These are phyloP conservation scores for Lycium barbarum DNA, from an alignment of 257 asterid species.

Conservation along the genomic window DNA sequence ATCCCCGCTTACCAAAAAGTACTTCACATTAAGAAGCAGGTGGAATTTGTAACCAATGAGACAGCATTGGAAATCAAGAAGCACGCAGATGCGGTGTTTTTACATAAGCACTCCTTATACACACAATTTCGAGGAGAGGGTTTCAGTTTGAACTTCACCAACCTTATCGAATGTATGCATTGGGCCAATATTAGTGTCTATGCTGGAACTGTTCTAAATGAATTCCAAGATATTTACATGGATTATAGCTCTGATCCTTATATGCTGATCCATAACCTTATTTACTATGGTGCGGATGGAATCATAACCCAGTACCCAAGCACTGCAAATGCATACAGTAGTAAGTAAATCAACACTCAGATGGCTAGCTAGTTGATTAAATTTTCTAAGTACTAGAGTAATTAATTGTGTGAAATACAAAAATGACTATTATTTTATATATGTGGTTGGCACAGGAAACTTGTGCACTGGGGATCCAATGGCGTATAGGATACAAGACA, in stretches of 20 bases:
- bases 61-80: constrained; percentile 69
- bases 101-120: constrained; percentile 60
- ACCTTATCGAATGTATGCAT: constrained; percentile 61
- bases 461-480: constrained; percentile 21
- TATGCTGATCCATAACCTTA: constrained; percentile 62
- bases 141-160: constrained; percentile 58
- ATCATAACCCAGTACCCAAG: constrained; percentile 73
- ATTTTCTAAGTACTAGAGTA: no score
- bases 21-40: constrained; percentile 17
- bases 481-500: not conserved
- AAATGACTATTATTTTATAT: not conserved
- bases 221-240: constrained; percentile 66
- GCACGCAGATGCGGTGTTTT: constrained; percentile 70
- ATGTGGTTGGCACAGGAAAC: constrained; percentile 17
- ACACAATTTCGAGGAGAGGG: constrained; percentile 43
- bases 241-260: constrained; percentile 85
- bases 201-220: constrained; percentile 70
- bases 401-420: not conserved
- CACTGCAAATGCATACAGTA: constrained; percentile 62
- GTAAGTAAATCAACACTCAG: constrained; percentile 52
- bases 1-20: constrained; percentile 22
- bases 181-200: constrained; percentile 81
- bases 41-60: constrained; percentile 43
- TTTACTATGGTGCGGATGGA: constrained; percentile 61
- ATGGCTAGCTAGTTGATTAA: not conserved